These are phyloP conservation scores for Salix arbutifolia DNA, from an alignment of 345 rosid species.

Conservation along the genomic window DNA sequence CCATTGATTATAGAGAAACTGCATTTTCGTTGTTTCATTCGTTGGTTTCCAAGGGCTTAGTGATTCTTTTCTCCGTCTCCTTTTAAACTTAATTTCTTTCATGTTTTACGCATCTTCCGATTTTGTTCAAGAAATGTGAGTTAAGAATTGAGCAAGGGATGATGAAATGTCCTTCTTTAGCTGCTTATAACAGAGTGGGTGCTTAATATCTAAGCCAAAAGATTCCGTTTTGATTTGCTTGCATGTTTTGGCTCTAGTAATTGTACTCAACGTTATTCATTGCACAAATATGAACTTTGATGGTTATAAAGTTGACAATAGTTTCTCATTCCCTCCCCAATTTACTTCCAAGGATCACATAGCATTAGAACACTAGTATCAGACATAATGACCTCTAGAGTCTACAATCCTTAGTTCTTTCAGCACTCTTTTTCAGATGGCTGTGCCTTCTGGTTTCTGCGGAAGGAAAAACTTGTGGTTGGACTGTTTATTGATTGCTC, in stretches of 20 bases:
- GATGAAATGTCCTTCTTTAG: background rate
- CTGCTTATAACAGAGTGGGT: background rate
- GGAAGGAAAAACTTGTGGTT: background rate
- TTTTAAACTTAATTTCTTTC: background rate
- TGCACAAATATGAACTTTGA: background rate
- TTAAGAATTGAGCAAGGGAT: background rate
- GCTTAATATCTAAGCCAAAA: background rate
- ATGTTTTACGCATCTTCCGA: background rate
- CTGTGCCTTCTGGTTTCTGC: background rate
- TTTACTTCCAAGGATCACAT: background rate
- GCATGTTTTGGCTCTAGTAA: background rate
- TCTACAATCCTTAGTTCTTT: background rate
- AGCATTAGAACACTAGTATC: background rate
- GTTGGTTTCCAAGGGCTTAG: background rate
- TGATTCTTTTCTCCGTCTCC: background rate
- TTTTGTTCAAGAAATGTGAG: background rate
- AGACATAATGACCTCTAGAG: background rate
- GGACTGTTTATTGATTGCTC: background rate
- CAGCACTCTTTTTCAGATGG: background rate
- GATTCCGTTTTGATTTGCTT: background rate
- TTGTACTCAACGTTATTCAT: background rate
- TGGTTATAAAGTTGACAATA: background rate
- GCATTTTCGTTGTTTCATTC: background rate
- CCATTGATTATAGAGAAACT: no score
- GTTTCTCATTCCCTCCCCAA: background rate